Percentiles rank a stretch among this genome's conserved stretches.
Conservation (phyloP, 73 alveolate species). For the Paramecium sonneborni region DNA sequence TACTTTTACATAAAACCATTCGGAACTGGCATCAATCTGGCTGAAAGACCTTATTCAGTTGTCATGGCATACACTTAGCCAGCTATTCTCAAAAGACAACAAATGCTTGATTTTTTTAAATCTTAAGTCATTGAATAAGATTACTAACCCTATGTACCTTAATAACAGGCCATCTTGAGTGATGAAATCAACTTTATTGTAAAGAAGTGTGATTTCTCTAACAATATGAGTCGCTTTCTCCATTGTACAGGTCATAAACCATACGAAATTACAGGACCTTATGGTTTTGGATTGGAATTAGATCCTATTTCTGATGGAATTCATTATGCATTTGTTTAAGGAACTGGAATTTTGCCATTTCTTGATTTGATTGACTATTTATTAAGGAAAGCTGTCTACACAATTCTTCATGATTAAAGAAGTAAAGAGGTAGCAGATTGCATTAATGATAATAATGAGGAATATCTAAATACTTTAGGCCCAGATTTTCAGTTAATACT, state of each 20-base stretch:
- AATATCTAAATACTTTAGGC: background rate
- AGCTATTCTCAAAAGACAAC: background rate
- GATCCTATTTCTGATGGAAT: conserved; percentile 31
- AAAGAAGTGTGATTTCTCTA: background rate
- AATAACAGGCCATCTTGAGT: background rate
- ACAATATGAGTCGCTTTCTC: conserved; percentile 31
- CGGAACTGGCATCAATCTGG: conserved; percentile 1
- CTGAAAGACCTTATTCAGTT: conserved; percentile 28
- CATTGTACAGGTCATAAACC: conserved; percentile 39
- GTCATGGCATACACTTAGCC: background rate
- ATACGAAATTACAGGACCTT: conserved; percentile 49
- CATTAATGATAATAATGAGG: background rate
- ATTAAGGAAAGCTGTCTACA: background rate
- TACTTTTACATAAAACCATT: conserved; percentile 35
- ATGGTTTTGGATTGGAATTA: conserved; percentile 48
- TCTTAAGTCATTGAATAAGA: background rate
- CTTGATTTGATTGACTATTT: conserved; percentile 29
- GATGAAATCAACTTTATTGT: conserved; percentile 6
- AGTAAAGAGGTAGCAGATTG: conserved; percentile 20
- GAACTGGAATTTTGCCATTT: conserved; percentile 47
- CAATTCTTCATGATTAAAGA: conserved; percentile 18
- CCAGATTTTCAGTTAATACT: background rate
- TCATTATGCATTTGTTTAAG: conserved; percentile 34
- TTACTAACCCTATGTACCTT: background rate
- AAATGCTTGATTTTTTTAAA: conserved; percentile 5